phyloP scores from a whole-genome alignment of 768 basidiomycete genomes.

The Mycena rebaudengoi region DNA sequence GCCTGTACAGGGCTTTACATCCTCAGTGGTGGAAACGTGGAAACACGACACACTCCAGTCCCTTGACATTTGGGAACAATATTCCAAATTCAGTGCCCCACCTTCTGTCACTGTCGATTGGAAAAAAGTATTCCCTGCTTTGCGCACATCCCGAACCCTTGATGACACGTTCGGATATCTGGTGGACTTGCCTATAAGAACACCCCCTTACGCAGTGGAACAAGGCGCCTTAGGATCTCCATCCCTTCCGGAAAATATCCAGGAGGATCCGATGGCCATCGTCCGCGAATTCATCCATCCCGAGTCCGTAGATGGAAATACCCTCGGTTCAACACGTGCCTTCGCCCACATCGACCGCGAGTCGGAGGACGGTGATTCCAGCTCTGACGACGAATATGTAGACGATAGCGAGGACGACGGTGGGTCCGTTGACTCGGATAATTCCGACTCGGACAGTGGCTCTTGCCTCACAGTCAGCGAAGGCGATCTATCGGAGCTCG shows the following conservation, averaged over 20 bases:
- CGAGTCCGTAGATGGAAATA: neutral
- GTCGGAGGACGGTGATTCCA: neutral
- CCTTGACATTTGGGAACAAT: neutral
- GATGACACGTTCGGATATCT: neutral
- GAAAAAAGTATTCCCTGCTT: conserved; percentile 7
- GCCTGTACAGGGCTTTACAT: too few species aligned
- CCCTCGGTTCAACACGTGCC: too few species aligned
- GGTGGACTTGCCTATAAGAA: neutral
- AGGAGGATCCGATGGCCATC: neutral
- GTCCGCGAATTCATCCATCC: neutral
- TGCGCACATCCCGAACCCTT: neutral
- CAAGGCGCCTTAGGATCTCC: too few species aligned
- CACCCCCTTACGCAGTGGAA: neutral
- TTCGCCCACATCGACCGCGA: neutral
- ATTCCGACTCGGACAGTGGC: neutral
- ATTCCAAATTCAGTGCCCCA: too few species aligned
- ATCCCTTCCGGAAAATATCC: too few species aligned
- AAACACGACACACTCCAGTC: neutral
- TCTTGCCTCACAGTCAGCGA: neutral
- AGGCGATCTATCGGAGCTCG: neutral
- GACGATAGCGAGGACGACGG: neutral
- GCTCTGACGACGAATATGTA: neutral
- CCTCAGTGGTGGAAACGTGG: too few species aligned
- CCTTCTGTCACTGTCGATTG: too few species aligned
- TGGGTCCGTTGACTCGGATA: too few species aligned